Base-by-base conservation (phyloP, 2,329 filamentous ascomycete genomes). In the Diaporthe vaccinii region DNA sequence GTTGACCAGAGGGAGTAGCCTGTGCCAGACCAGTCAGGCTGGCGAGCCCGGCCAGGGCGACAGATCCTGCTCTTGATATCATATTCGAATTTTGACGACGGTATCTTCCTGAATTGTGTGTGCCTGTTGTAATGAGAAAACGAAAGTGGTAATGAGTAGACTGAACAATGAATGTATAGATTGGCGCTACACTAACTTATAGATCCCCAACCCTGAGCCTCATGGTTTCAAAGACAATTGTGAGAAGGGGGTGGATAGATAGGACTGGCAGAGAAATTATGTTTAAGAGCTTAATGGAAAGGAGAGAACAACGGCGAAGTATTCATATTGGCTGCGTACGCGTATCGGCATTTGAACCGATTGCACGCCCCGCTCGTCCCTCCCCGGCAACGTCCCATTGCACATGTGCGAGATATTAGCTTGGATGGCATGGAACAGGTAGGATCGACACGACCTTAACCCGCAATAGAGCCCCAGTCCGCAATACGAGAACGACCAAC, bases 371-470 rank as follows among this genome's bases (percentile, higher is more conserved):
- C 62, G 62, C 44, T 53, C 46, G 62, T 39, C n/a, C 65, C 44
- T 49, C 44, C 44, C 46, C 46, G 46, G 46, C 46, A 53, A 31
- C 22, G 49, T 68, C 46, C 46, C 65, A 68, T 68, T 46, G 65
- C 65, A 68, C 44, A 51, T 51, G 61, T 67, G 44, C 61, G 28
- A 22, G 39, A 39, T 68, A 53, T 68, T 68, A 68, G 62, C 62
- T 68, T 34, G 31, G 46, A 65, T 65, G 62, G 62, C 31, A 36
- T n/a, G 31, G 62, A 7, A 39, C n/a, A 22, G 31, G 31, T 68
- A 68, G 62, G 62, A 25, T 53, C 41, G 31, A 51, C 62, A 68
- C 44, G 62, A 68, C 31, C 6, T 53, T 34, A 36, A 12, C 61
- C 31, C 14, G 28, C 10, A 20, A 34, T 7, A 12, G 28, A 12